Evolutionary conservation across 2,329 filamentous ascomycete genomes (phyloP).

Genomic region (Diaporthe aspalathi): DNA sequence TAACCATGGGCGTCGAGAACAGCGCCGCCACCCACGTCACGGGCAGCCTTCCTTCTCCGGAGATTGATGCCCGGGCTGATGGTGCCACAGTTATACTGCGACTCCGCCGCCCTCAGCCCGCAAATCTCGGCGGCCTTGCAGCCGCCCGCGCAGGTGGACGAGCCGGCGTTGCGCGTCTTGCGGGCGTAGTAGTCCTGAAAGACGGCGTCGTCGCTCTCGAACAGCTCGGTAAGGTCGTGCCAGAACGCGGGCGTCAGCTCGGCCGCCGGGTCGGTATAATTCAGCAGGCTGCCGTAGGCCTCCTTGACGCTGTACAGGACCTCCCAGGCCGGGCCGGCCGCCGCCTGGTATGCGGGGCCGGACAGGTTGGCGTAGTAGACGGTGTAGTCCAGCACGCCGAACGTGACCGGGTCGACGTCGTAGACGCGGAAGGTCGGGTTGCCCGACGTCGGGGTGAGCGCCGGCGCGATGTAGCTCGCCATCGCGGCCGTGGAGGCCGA

Average conservation of each 20-base stretch:
- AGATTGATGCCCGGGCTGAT: conserved; percentile 36
- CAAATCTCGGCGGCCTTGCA: conserved; percentile 52
- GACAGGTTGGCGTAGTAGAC: conserved; percentile 66
- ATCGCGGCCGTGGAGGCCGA: conserved; percentile 57
- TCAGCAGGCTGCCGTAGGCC: conserved; percentile 60
- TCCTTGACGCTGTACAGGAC: conserved; percentile 68
- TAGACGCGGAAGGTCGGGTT: conserved; percentile 70
- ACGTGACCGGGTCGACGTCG: conserved; percentile 67
- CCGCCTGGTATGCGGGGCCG: conserved; percentile 54
- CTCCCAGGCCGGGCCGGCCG: conserved; percentile 60
- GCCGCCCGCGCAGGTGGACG: conserved; percentile 47
- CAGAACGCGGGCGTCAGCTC: conserved; percentile 64
- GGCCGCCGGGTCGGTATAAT: conserved; percentile 49
- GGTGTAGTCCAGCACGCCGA: conserved; percentile 63
- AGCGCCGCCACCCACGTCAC: background rate
- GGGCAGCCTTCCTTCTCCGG: conserved; percentile 13
- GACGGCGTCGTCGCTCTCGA: conserved; percentile 49
- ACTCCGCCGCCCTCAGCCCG: conserved; percentile 50
- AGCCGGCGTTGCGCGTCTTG: conserved; percentile 49
- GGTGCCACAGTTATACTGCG: conserved; percentile 51
- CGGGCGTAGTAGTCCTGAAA: conserved; percentile 54
- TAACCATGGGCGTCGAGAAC: conserved; percentile 9
- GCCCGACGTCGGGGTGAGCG: conserved; percentile 65
- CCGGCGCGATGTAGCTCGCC: conserved; percentile 66
- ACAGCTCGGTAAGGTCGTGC: conserved; percentile 54